Conservation (phyloP, 805 yeast genomes). For the Hanseniaspora singularis region DNA sequence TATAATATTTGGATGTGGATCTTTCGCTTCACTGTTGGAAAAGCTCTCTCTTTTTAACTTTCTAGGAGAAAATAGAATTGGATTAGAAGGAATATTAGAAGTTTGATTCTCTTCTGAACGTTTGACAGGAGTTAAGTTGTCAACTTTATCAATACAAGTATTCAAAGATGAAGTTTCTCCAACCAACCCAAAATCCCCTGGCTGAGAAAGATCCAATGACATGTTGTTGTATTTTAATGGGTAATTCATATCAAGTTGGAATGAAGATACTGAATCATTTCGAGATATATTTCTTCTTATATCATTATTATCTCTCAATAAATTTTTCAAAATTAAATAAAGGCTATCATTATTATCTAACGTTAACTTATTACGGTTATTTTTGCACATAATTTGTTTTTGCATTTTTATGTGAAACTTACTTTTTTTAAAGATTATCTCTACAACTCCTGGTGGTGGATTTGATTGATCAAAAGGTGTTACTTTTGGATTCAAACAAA, state of each 20-base stretch:
- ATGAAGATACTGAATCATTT: slow-evolving; percentile 9
- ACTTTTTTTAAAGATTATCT: slow-evolving; percentile 44
- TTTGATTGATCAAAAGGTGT: slow-evolving; percentile 56
- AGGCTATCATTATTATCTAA: slow-evolving; percentile 8
- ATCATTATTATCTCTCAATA: slow-evolving; percentile 18
- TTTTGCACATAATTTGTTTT: slow-evolving; percentile 8
- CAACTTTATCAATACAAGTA: no score
- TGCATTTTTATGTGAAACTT: not conserved
- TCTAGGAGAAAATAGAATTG: slow-evolving; percentile 13
- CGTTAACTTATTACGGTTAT: slow-evolving; percentile 1
- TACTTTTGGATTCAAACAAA: slow-evolving; percentile 44
- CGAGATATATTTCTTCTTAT: slow-evolving; percentile 17
- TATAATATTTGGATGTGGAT: no score
- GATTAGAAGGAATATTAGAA: not conserved
- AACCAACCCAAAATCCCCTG: not conserved
- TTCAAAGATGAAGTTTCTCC: no score
- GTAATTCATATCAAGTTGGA: slow-evolving; percentile 9
- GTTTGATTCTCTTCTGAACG: not conserved
- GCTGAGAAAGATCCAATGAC: not conserved
- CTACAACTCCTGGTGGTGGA: slow-evolving; percentile 59
- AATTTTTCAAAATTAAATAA: slow-evolving; percentile 15
- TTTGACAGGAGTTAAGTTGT: no score
- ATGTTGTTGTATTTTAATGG: not conserved
- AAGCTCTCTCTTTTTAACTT: slow-evolving; percentile 13
- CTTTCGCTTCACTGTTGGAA: no score